Evolutionary conservation across 1,284 basidiomycete species (phyloP).

Genomic region (Paramarasmius palmivorus): DNA sequence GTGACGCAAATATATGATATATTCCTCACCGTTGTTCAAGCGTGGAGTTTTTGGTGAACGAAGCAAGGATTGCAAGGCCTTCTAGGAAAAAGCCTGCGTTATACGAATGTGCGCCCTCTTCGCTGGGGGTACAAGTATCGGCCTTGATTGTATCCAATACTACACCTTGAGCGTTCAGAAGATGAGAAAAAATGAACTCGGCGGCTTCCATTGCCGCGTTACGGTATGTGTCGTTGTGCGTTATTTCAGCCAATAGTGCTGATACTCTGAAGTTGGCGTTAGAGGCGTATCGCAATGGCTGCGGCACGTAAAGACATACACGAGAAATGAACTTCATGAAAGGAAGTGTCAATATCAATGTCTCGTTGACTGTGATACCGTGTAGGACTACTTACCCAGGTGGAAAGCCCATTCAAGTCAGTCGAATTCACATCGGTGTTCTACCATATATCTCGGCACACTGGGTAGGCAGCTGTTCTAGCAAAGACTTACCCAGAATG

Average conservation of each 20-base stretch:
- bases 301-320: neutral
- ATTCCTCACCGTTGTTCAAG: neutral
- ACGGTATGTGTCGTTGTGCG: neutral
- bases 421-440: neutral
- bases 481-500: constrained; percentile 2
- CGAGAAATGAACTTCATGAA: neutral
- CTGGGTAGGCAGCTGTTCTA: no score
- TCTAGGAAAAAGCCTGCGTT: constrained; percentile 12
- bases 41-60: constrained; percentile 2
- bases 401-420: neutral
- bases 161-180: constrained; percentile 5
- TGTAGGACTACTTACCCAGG: neutral
- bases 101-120: neutral
- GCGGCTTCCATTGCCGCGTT: neutral
- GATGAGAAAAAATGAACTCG: neutral
- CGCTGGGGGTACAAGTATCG: constrained; percentile 3
- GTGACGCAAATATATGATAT: neutral
- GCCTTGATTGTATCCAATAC: constrained; percentile 10
- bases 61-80: constrained; percentile 9
- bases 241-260: neutral
- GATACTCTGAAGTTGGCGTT: neutral
- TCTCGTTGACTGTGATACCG: neutral
- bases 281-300: neutral
- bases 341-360: neutral
- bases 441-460: neutral